Conservation (phyloP, 2,329 filamentous ascomycete genomes). For the Emmonsiellopsis sp. region DNA sequence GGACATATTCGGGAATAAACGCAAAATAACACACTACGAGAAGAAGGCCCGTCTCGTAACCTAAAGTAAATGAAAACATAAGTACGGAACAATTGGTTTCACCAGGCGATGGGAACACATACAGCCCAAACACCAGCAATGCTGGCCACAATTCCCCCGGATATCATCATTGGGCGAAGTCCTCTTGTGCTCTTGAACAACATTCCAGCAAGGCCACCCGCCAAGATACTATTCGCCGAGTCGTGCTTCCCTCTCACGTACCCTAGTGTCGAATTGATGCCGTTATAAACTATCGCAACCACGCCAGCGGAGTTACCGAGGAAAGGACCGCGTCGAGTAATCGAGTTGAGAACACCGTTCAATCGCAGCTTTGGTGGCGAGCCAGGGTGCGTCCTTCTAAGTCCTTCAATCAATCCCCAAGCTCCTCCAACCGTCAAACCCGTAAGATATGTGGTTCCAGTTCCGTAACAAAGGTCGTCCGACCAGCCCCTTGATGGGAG, state of each 20-base stretch:
- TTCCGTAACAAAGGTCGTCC: constrained; percentile 96
- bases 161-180: constrained; percentile 85
- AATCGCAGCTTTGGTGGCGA: constrained; percentile 81
- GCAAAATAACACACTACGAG: constrained; percentile 20
- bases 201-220: constrained; percentile 81
- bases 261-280: constrained; percentile 75
- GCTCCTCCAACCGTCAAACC: constrained; percentile 76
- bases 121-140: constrained; percentile 87
- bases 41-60: constrained; percentile 44
- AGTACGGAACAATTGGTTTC: constrained; percentile 7
- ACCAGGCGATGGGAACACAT: constrained; percentile 36
- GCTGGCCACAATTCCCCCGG: constrained; percentile 76
- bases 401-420: constrained; percentile 86
- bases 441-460: constrained; percentile 86
- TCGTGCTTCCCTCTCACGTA: constrained; percentile 78
- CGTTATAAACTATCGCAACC: constrained; percentile 92
- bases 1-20: not conserved
- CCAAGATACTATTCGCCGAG: constrained; percentile 74
- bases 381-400: constrained; percentile 60
- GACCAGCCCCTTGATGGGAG: constrained; percentile 95
- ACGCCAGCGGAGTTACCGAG: constrained; percentile 93
- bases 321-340: constrained; percentile 88
- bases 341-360: constrained; percentile 88
- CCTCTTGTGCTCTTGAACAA: constrained; percentile 95
- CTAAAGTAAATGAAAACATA: constrained; percentile 23